Evolutionary conservation across 2,329 filamentous ascomycete genomes (phyloP).

Genomic region (Orbilia brochopaga): DNA sequence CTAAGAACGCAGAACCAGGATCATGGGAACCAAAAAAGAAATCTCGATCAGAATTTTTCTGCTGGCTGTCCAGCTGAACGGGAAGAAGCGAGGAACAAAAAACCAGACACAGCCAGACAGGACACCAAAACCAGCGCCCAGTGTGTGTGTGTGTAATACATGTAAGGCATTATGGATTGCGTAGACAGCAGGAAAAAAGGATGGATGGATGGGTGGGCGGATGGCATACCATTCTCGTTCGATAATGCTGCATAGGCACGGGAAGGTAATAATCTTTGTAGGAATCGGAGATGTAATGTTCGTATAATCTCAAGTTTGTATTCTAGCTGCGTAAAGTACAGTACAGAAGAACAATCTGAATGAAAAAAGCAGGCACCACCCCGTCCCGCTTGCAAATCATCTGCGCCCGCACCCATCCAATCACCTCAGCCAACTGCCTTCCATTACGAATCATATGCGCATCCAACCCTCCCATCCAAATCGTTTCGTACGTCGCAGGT

Average conservation of each 20-base stretch:
- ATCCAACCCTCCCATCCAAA: constrained; percentile 2
- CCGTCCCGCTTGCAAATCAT: constrained; percentile 49
- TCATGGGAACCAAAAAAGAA: constrained; percentile 42
- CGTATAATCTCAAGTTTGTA: constrained; percentile 1
- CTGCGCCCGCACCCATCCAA: constrained; percentile 36
- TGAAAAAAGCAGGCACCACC: constrained; percentile 27
- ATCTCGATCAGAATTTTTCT: constrained; percentile 6
- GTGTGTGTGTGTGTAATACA: too few relatives aligned
- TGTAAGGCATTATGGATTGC: constrained; percentile 33
- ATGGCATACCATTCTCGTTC: constrained; percentile 34
- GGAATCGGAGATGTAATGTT: constrained; percentile 2
- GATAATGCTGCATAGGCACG: constrained; percentile 20
- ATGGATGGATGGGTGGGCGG: constrained; percentile 5
- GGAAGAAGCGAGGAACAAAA: constrained; percentile 47
- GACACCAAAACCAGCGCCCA: too few relatives aligned
- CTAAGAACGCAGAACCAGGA: constrained; percentile 17
- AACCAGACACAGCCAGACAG: constrained; percentile 8
- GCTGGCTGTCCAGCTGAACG: constrained; percentile 48
- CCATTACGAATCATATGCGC: constrained; percentile 5
- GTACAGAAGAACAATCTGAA: constrained; percentile 4
- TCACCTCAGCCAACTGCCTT: constrained; percentile 22
- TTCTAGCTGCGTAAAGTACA: not conserved
- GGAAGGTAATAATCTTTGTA: too few relatives aligned
- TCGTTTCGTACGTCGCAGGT: constrained; percentile 1
- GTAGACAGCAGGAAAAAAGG: constrained; percentile 19